A percentile compares a stretch with the other conserved stretches of the same genome.
Evolutionary conservation across 2,329 filamentous ascomycete genomes (phyloP).

Genomic region (Fusarium albosuccineum): DNA sequence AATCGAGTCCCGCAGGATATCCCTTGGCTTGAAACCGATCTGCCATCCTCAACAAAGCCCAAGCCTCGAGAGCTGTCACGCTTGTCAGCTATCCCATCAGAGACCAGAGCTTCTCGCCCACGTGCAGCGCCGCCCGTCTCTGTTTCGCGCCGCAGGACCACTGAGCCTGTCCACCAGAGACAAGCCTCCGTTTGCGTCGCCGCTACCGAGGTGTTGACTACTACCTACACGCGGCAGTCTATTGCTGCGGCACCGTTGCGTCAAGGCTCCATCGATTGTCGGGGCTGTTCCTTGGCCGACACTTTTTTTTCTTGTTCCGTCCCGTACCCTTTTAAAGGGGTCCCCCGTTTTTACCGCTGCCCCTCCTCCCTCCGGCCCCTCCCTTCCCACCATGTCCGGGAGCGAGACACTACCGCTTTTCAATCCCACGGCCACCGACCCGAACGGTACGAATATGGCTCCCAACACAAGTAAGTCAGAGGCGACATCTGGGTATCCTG

Average conservation of each 20-base stretch:
- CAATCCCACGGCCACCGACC: constrained; percentile 45
- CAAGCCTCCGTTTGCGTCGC: not conserved
- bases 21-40: constrained; percentile 37
- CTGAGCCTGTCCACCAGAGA: constrained; percentile 8
- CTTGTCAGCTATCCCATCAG: constrained; percentile 17
- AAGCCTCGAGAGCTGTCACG: constrained; percentile 24
- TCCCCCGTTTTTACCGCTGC: constrained; percentile 36
- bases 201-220: constrained; percentile 19
- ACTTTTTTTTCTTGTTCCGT: constrained; percentile 25
- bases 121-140: constrained; percentile 33
- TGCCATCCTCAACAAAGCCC: constrained; percentile 36
- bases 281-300: constrained; percentile 25
- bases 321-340: constrained; percentile 37
- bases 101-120: constrained; percentile 24
- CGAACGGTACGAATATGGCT: constrained; percentile 50
- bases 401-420: constrained; percentile 51
- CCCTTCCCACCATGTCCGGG: constrained; percentile 48
- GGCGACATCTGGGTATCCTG: not conserved
- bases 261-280: constrained; percentile 21
- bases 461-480: constrained; percentile 50
- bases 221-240: constrained; percentile 9
- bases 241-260: constrained; percentile 24
- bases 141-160: constrained; percentile 29
- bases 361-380: constrained; percentile 43
- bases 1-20: constrained; percentile 29